A percentile compares a stretch with the other conserved stretches of the same genome.
phyloP scores from a whole-genome alignment of 805 yeast genomes.

The Saccharomycopsis sp. region DNA sequence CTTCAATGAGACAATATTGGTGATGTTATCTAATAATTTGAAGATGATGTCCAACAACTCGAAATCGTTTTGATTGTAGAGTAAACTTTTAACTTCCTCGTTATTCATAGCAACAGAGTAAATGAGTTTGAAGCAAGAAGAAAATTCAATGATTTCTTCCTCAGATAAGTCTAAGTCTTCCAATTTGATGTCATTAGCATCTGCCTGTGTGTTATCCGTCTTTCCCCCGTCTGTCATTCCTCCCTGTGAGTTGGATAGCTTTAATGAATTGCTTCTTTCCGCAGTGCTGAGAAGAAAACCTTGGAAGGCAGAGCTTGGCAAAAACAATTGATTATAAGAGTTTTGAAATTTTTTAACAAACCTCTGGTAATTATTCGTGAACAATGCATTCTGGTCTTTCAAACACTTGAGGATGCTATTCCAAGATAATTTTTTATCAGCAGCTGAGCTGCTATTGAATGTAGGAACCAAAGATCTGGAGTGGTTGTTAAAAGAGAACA shows the following conservation, averaged over 20 bases:
- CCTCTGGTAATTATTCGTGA: conserved; percentile 8
- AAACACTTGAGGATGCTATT: conserved; percentile 6
- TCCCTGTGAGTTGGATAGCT: too few species aligned
- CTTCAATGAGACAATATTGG: conserved; percentile 18
- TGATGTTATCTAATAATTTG: conserved; percentile 27
- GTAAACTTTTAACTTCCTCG: conserved; percentile 26
- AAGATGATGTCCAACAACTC: conserved; percentile 32
- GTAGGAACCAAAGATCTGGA: neutral
- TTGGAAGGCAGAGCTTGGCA: conserved; percentile 9
- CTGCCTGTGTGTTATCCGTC: conserved; percentile 7
- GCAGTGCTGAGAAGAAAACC: neutral
- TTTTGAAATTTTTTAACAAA: conserved; percentile 16
- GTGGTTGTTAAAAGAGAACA: neutral
- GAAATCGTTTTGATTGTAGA: conserved; percentile 22
- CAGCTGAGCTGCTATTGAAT: too few species aligned
- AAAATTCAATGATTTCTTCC: conserved; percentile 65
- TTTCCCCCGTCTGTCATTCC: neutral
- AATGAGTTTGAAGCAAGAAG: conserved; percentile 65
- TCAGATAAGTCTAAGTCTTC: conserved; percentile 59
- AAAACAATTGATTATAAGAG: conserved; percentile 15
- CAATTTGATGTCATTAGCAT: conserved; percentile 24
- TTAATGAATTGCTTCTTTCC: neutral
- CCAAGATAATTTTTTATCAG: conserved; percentile 10
- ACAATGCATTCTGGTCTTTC: conserved; percentile 4
- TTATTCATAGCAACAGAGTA: conserved; percentile 41